Base-by-base conservation (phyloP, 1,139 yeast species). In the Saccharomyces hybrid region DNA sequence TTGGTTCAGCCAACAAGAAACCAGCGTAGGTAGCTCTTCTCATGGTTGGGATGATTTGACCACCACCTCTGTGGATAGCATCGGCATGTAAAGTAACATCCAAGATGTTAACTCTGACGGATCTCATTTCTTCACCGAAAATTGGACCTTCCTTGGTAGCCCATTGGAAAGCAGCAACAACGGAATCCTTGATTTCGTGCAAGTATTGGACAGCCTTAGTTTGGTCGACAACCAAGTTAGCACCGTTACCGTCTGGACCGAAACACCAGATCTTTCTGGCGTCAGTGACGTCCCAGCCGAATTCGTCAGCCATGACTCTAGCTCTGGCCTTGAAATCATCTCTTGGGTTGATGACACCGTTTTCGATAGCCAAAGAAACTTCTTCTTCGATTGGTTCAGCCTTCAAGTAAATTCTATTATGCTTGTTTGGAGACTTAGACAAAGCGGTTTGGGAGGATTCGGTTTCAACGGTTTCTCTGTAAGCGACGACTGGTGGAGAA, bases 11-110 rank as follows among this genome's bases (percentile, higher is more conserved):
- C 78, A 93, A 85, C 76, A 93, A 86, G 84, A 90, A 82, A 71
- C 97, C 89, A 75, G 99, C 99, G 82, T 88, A 93, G 67, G 98
- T 89, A 71, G 85, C 98, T 85, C 99, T 93, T 86, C 98, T 90
- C 97, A 93, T 91, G 80, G 99, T 93, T 80, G 98, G 98, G 80
- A 93, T 90, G 78, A 93, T 86, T 84, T 93, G 99, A 82, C 99
- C 99, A 82, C 96, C 97, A 85, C 99, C 99, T 88, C 99, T 90
- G 88, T 93, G 99, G 81, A 93, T 93, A 79, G 99, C 97, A 88
- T 93, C 99, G 76, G 99, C 96, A 80, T 93, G 99, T 79, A 93
- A 84, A 71, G 97, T 91, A 75, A 93, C 99, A 86, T 93, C 99
- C 81, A 93, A 84, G 75, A 93, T 87, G 96, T 93, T 93, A 78